These are phyloP conservation scores for Debaryomyces robertsiae DNA, from an alignment of 1,139 yeast species.

Conservation along the genomic window DNA sequence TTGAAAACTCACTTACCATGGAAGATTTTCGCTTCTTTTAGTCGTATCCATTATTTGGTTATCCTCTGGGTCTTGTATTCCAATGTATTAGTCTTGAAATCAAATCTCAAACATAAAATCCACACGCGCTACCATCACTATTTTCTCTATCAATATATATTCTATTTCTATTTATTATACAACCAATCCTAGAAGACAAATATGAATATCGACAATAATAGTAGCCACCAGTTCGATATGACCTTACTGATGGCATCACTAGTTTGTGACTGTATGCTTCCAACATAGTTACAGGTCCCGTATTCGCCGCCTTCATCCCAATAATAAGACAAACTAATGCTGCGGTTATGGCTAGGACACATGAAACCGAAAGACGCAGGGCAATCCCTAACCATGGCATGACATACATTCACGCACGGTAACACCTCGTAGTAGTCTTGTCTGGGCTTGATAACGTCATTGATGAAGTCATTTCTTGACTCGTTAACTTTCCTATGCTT, in stretches of 20 bases:
- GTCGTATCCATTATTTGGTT: slow-evolving; percentile 2
- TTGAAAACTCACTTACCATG: slow-evolving; percentile 37
- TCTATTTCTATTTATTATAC: background rate
- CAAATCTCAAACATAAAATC: background rate
- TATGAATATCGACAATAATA: slow-evolving; percentile 3
- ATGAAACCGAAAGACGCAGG: slow-evolving; percentile 73
- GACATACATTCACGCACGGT: slow-evolving; percentile 85
- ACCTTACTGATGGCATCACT: slow-evolving; percentile 9
- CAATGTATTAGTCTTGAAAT: too few relatives aligned
- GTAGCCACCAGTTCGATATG: slow-evolving; percentile 3
- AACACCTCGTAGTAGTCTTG: slow-evolving; percentile 70
- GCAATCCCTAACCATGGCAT: slow-evolving; percentile 78
- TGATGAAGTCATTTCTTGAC: slow-evolving; percentile 65
- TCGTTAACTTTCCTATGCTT: slow-evolving; percentile 47
- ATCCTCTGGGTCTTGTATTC: background rate
- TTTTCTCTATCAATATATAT: background rate
- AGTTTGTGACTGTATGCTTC: slow-evolving; percentile 21
- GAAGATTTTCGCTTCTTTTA: slow-evolving; percentile 33
- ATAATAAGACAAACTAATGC: slow-evolving; percentile 50
- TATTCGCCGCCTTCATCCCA: slow-evolving; percentile 37
- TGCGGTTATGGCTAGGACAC: slow-evolving; percentile 59
- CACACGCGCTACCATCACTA: slow-evolving; percentile 3
- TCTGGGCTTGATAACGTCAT: slow-evolving; percentile 59
- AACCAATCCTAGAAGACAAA: slow-evolving; percentile 1
- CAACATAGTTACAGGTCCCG: slow-evolving; percentile 55